phyloP scores from a whole-genome alignment of 2,329 filamentous ascomycete genomes.

The Clonostachys rhizophaga region DNA sequence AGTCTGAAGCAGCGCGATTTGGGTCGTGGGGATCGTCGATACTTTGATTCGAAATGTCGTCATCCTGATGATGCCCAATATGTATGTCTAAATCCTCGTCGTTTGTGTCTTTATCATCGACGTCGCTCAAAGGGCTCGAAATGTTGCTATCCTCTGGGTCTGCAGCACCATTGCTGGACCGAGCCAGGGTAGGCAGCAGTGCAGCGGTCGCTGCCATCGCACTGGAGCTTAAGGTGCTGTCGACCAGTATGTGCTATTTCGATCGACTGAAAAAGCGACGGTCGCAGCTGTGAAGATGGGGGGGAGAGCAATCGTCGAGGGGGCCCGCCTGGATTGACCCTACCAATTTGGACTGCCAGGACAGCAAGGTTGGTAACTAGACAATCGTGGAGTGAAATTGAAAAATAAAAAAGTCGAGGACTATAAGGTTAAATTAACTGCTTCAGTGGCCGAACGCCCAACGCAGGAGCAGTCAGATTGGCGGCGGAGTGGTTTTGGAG shows the following conservation, averaged over 20 bases:
- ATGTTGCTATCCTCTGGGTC: slow-evolving; percentile 63
- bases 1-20: slow-evolving; percentile 25
- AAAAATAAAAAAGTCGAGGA: too few species aligned
- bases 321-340: neutral
- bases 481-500: too few species aligned
- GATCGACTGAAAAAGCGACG: too few species aligned
- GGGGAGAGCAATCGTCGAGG: neutral
- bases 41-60: slow-evolving; percentile 18
- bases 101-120: slow-evolving; percentile 73
- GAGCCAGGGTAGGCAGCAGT: slow-evolving; percentile 42
- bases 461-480: too few species aligned
- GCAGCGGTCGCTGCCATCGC: slow-evolving; percentile 50
- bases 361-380: too few species aligned
- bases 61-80: slow-evolving; percentile 18
- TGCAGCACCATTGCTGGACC: slow-evolving; percentile 24
- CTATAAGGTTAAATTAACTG: too few species aligned
- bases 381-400: too few species aligned
- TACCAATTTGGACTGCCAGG: too few species aligned
- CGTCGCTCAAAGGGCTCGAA: slow-evolving; percentile 90
- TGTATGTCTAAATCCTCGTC: slow-evolving; percentile 61
- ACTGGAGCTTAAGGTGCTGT: too few species aligned
- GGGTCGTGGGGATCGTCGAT: slow-evolving; percentile 10
- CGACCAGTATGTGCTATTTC: too few species aligned
- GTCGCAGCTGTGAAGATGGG: too few species aligned
- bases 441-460: too few species aligned